These are phyloP conservation scores for Colletotrichum brevisporum DNA, from an alignment of 2,329 filamentous ascomycete species.

Conservation along the genomic window DNA sequence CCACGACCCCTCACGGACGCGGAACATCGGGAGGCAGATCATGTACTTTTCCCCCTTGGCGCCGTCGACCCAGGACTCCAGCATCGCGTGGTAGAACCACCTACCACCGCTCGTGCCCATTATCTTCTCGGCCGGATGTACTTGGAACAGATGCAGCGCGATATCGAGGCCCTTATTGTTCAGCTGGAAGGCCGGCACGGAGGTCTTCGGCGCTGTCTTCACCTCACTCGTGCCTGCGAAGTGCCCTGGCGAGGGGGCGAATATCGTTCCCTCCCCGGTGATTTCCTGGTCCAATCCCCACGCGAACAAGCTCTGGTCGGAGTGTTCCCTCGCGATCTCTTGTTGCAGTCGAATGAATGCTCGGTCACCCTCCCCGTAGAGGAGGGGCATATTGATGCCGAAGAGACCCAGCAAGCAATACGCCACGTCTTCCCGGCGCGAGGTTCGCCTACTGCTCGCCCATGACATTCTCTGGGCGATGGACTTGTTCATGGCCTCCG, in stretches of 20 bases:
- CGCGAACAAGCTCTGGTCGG: constrained; percentile 37
- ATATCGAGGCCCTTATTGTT: constrained; percentile 5
- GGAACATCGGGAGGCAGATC: too few species aligned
- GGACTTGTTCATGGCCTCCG: background rate
- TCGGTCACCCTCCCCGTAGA: constrained; percentile 47
- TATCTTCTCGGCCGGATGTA: background rate
- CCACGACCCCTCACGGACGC: too few species aligned
- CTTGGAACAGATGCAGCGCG: background rate
- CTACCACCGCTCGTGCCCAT: background rate
- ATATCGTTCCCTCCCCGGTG: background rate
- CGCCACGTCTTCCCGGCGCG: constrained; percentile 44
- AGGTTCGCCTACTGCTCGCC: constrained; percentile 45
- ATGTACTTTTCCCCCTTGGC: too few species aligned
- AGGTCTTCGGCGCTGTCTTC: too few species aligned
- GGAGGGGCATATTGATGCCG: constrained; percentile 45
- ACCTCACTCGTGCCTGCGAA: background rate
- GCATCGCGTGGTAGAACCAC: background rate
- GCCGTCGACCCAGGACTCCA: background rate
- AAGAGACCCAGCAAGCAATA: constrained; percentile 49
- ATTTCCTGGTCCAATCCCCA: constrained; percentile 20
- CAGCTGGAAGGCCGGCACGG: background rate
- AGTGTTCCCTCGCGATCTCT: constrained; percentile 42
- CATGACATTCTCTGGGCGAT: constrained; percentile 46
- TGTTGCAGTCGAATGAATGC: constrained; percentile 46
- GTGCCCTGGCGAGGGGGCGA: background rate